Evolutionary conservation across 208 protist species (phyloP), one percentile per base, ranked within the genome.

Genomic region (Endotrypanum monterogeii): DNA sequence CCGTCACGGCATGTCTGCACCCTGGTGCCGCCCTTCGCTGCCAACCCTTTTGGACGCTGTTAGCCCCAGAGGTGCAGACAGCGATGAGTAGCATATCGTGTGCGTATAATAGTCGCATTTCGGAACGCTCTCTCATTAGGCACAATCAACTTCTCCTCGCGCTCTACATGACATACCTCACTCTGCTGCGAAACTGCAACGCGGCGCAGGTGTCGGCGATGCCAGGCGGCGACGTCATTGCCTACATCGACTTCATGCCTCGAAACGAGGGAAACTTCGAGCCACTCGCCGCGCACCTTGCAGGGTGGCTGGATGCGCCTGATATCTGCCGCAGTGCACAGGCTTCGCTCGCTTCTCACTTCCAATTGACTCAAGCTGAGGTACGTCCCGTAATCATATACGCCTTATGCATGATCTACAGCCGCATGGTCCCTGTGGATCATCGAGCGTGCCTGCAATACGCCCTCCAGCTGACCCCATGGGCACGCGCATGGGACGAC

Each of bases 121-220:
- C 82, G 7, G 87, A 90, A 50, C 82, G 86, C 30, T 83, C 81
- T 4, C 83, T 95, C 28, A 88, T 93, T 67, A 87, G 85, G 9
- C 88, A 95, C 78, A 91, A 95, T 73, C 91, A 95, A 63, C 80
- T 91, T 30, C 72, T 93, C 30, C 65, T 95, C n/a, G 89, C 87
- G 25, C 83, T 87, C 65, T 95, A 94, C 80, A 92, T 95, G 85
- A 77, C 85, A 14, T 93, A 92, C 69, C 66, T 92, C 11, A 73
- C 91, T 46, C 73, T 95, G 48, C 72, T 89, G 57, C 77, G 76
- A n/a, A 83, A 71, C 41, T 60, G 67, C 18, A 51, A 78, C 25
- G 78, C 79, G 23, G 74, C 74, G 7, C 71, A 66, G 28, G 73
- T 91, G 35, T 67, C 71, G 28, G 18, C 46, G 20, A 67, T 65